Evolutionary conservation across 2,329 filamentous ascomycete genomes (phyloP).

Genomic region (Fusarium mexicanum): DNA sequence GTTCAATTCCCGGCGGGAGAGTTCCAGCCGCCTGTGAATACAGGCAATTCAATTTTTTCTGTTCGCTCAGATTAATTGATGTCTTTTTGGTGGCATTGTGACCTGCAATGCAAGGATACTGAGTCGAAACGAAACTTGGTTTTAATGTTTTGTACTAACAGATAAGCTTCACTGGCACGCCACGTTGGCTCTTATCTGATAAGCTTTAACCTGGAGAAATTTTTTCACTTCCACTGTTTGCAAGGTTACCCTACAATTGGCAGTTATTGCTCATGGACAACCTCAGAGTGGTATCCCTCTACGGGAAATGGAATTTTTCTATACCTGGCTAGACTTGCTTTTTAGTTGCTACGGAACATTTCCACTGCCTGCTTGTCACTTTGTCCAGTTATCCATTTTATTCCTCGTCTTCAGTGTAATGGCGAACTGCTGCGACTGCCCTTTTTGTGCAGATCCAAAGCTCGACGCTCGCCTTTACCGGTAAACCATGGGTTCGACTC

Average conservation of each 20-base stretch:
- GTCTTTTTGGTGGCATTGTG: accelerated
- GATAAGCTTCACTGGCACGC: not conserved
- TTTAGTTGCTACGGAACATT: accelerated
- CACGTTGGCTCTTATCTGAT: not conserved
- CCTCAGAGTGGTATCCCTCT: not conserved
- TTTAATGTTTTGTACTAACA: not conserved
- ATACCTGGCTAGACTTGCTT: accelerated
- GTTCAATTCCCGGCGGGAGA: slow-evolving; percentile 29
- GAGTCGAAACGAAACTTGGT: accelerated
- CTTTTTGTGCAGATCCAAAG: accelerated
- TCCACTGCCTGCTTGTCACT: not conserved
- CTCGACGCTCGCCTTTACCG: accelerated
- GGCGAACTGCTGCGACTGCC: accelerated
- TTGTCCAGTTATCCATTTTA: accelerated
- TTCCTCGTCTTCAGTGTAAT: accelerated
- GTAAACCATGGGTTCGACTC: accelerated
- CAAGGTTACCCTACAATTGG: not conserved
- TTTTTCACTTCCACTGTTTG: not conserved
- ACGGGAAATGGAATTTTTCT: accelerated
- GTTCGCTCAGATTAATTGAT: accelerated
- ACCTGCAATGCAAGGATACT: no score
- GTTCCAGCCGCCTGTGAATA: slow-evolving; percentile 14
- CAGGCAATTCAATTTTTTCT: not conserved
- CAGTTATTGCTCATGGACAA: not conserved
- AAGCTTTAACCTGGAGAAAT: not conserved